Conservation (phyloP, 2,329 filamentous ascomycete species). For the Beauveria australis region DNA sequence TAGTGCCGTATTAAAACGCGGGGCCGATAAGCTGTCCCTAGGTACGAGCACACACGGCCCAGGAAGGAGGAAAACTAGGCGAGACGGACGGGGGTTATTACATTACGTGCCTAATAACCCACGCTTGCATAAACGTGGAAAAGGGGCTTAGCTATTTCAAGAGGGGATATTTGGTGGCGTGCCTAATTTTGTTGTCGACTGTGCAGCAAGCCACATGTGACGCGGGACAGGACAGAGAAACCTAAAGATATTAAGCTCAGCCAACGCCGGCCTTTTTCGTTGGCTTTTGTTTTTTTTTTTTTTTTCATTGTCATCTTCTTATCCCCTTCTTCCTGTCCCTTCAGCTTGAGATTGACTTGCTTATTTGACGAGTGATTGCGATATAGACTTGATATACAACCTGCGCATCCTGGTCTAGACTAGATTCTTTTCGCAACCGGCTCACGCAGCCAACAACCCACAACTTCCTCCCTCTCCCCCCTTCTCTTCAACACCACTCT, state of each 20-base stretch:
- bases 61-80: neutral
- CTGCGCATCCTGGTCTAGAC: neutral
- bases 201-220: conserved; percentile 1
- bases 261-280: neutral
- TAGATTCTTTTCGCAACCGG: neutral
- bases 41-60: neutral
- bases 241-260: neutral
- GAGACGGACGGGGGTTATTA: neutral
- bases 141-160: neutral
- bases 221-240: neutral
- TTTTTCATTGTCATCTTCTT: neutral
- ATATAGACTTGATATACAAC: neutral
- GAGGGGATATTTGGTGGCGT: neutral
- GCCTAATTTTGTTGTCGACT: neutral
- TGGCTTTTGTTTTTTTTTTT: neutral
- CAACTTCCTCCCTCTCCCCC: neutral
- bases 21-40: neutral
- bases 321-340: neutral
- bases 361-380: no score
- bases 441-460: neutral
- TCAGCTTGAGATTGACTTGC: no score
- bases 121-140: neutral
- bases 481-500: neutral
- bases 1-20: neutral
- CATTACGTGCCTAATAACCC: neutral